Evolutionary conservation across 306 rosid genomes (phyloP).

Genomic region (barrel medic (Medicago truncatula)): DNA sequence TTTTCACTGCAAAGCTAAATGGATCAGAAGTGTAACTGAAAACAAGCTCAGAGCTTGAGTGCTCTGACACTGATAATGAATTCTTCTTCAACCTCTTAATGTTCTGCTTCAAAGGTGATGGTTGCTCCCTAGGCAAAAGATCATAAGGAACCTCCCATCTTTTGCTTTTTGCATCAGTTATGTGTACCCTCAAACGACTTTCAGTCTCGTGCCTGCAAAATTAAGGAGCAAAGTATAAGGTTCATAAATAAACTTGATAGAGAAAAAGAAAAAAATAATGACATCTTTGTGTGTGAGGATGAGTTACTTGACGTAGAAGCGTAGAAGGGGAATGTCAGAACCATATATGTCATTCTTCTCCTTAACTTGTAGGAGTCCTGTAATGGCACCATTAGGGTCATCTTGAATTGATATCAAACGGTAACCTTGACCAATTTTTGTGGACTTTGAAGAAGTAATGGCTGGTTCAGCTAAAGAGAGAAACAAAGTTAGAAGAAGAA

Average conservation of each 20-base stretch:
- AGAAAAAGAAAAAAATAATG: neutral
- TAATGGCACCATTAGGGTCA: slow-evolving; percentile 61
- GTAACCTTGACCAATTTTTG: slow-evolving; percentile 76
- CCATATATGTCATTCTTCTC: slow-evolving; percentile 65
- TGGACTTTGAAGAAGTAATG: slow-evolving; percentile 25
- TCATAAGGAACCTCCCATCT: slow-evolving; percentile 93
- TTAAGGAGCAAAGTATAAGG: neutral
- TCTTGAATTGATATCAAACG: slow-evolving; percentile 70
- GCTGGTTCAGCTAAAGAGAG: slow-evolving; percentile 28
- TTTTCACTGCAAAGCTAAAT: slow-evolving; percentile 71
- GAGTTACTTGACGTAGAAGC: slow-evolving; percentile 76
- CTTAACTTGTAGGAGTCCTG: slow-evolving; percentile 70
- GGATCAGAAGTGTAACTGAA: slow-evolving; percentile 78
- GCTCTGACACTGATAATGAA: slow-evolving; percentile 37
- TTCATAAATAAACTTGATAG: neutral
- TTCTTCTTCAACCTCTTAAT: slow-evolving; percentile 40
- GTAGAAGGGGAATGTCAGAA: slow-evolving; percentile 72
- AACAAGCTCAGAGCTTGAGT: slow-evolving; percentile 58
- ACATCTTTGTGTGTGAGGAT: neutral
- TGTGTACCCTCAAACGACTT: slow-evolving; percentile 76
- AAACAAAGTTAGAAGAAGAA: slow-evolving; percentile 43
- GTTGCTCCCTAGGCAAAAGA: slow-evolving; percentile 72
- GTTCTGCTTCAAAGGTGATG: slow-evolving; percentile 53
- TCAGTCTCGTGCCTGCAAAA: slow-evolving; percentile 70
- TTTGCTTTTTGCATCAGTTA: slow-evolving; percentile 74